A percentile compares a stretch with the other conserved stretches of the same genome.
These are phyloP conservation scores for Candolleomyces aberdarensis DNA, from an alignment of 768 basidiomycete species.

Conservation along the genomic window DNA sequence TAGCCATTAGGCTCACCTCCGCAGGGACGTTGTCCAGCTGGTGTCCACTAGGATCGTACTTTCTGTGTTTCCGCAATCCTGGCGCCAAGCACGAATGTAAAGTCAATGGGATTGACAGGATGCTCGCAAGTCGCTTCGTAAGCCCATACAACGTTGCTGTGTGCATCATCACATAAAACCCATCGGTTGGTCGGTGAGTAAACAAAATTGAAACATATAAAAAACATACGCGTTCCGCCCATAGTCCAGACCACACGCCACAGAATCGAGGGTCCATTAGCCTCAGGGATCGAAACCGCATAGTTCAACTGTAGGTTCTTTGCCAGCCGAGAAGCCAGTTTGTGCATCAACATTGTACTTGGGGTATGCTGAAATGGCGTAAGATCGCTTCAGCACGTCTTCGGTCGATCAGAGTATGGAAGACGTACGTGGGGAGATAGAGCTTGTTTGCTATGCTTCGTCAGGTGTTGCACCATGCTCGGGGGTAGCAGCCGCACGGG, in stretches of 20 bases:
- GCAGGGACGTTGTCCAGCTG: slow-evolving; percentile 64
- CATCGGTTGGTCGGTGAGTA: background rate
- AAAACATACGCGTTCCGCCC: slow-evolving; percentile 69
- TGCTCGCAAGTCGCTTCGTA: slow-evolving; percentile 55
- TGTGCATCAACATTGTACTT: slow-evolving; percentile 51
- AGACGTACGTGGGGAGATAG: slow-evolving; percentile 67
- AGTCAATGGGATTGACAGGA: slow-evolving; percentile 57
- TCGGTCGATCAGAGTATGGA: slow-evolving; percentile 6
- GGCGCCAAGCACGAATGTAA: slow-evolving; percentile 55
- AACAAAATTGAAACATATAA: background rate
- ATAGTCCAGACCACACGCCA: slow-evolving; percentile 73
- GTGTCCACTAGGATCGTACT: slow-evolving; percentile 42
- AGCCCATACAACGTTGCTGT: slow-evolving; percentile 65
- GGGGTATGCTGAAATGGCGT: slow-evolving; percentile 58
- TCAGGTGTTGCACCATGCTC: slow-evolving; percentile 65
- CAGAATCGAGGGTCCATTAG: slow-evolving; percentile 71
- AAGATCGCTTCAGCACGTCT: background rate
- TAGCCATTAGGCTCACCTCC: slow-evolving; percentile 60
- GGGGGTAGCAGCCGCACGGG: slow-evolving; percentile 58
- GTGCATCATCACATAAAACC: slow-evolving; percentile 6
- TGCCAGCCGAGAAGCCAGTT: slow-evolving; percentile 59
- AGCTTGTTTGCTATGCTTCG: slow-evolving; percentile 62
- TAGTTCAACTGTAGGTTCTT: slow-evolving; percentile 50
- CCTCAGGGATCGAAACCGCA: slow-evolving; percentile 65
- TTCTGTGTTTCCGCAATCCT: slow-evolving; percentile 29